A percentile compares a stretch with the other conserved stretches of the same genome.
These are phyloP conservation scores for Candida sakaeoensis DNA, from an alignment of 805 yeast species.

Conservation along the genomic window DNA sequence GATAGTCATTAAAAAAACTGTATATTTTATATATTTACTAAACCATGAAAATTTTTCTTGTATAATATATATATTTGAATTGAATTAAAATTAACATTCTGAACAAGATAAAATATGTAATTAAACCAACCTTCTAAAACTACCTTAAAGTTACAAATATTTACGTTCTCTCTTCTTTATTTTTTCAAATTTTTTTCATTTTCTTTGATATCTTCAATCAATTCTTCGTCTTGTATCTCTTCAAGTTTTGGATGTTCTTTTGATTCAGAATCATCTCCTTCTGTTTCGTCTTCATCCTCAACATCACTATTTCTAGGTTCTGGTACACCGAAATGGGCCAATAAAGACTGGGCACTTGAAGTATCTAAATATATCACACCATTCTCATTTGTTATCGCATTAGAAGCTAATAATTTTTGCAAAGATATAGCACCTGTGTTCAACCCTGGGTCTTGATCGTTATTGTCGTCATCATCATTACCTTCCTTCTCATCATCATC, in stretches of 20 bases:
- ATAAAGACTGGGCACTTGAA: slow-evolving; percentile 57
- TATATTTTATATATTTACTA: neutral
- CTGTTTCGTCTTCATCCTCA: slow-evolving; percentile 30
- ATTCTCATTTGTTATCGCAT: slow-evolving; percentile 54
- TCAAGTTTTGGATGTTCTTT: slow-evolving; percentile 16
- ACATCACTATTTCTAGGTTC: slow-evolving; percentile 27
- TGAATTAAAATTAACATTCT: neutral
- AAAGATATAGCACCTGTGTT: slow-evolving; percentile 40
- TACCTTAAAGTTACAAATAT: neutral
- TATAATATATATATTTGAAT: neutral
- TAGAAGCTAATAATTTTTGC: slow-evolving; percentile 42
- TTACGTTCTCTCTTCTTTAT: neutral
- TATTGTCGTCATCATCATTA: slow-evolving; percentile 20
- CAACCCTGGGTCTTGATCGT: slow-evolving; percentile 17
- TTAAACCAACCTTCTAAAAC: slow-evolving; percentile 4
- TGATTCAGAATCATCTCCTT: slow-evolving; percentile 20
- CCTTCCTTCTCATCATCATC: slow-evolving; percentile 26
- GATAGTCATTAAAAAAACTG: neutral
- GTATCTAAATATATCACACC: slow-evolving; percentile 66
- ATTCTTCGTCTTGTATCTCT: slow-evolving; percentile 19
- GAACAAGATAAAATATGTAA: neutral
- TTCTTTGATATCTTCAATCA: slow-evolving; percentile 5
- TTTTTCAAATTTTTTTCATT: neutral
- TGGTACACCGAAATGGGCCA: slow-evolving; percentile 47
- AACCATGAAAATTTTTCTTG: neutral